Evolutionary conservation across 306 rosid genomes (phyloP), one percentile per base, ranked within the genome.

Genomic region (Acacia crassicarpa): DNA sequence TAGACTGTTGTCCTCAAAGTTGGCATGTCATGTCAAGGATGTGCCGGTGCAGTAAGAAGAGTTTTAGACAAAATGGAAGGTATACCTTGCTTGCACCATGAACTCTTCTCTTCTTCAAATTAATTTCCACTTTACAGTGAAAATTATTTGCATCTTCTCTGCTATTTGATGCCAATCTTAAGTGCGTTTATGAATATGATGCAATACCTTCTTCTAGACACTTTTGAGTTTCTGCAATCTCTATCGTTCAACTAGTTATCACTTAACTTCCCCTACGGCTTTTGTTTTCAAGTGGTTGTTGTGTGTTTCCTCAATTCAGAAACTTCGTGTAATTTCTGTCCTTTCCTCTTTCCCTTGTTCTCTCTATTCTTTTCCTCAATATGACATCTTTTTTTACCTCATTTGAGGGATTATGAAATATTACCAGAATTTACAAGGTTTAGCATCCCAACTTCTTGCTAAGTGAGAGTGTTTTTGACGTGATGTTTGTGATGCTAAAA

Each of bases 1-100:
- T 89, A 93, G 99, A 96, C 94, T 51, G 92, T 91, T 43, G 95
- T 91, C 67, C 98, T 96, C 86, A 94, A 94, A 87, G 99, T 96
- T 83, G 93, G 86, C 8, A 96, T 96, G 99, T 93, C 99, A 25
- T 96, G 99, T 63, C 84, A 90, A 86, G 97, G 98, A 27, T 96
- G 98, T 68, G 90, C 84, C 71, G 99, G 98, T 45, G 99, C 98
- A 8, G 99, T 96, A 77, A 89, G 88, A 70, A 90, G 98, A 85
- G 99, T 93, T 67, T 88, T 93, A 88, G 99, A 87, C 17, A 96
- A 96, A 80, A 63, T 96, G 89, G 94, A 93, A 89, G 99, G 99
- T 95, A 87, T 45, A 77, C 78, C 77, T 58, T 22, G 30, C 27
- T 10, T 30, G 19, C 14, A 51, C 68, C 19, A 41, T 61, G n/a